Conservation (phyloP, 352 stramenopile genomes). For the Plasmopara halstedii region DNA sequence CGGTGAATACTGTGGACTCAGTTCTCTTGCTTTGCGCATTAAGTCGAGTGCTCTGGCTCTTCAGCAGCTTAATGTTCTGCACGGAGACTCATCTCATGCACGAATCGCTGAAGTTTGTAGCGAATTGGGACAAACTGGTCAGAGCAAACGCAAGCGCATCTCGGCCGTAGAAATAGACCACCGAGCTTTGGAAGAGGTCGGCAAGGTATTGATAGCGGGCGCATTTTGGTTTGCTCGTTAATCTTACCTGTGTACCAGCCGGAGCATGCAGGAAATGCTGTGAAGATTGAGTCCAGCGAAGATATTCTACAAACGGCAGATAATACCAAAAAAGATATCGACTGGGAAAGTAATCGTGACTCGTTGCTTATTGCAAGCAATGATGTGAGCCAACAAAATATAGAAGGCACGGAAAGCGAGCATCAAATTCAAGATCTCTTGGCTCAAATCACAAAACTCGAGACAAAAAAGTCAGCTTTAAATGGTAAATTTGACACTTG, state of each 20-base stretch:
- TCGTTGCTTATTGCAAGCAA: not conserved
- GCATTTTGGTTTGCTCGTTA: conserved; percentile 1
- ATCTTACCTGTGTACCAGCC: conserved; percentile 17
- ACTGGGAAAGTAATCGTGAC: not conserved
- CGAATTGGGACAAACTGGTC: conserved; percentile 19
- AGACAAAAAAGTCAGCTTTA: conserved; percentile 13
- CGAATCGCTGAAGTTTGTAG: conserved; percentile 19
- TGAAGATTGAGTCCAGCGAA: not conserved
- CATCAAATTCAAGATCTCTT: conserved; percentile 5
- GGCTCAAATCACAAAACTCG: conserved; percentile 10
- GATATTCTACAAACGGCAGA: not conserved
- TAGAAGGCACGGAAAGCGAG: not conserved
- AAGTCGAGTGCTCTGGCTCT: conserved; percentile 48
- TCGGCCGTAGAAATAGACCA: not conserved
- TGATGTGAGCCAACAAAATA: not conserved
- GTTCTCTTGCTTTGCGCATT: conserved; percentile 47
- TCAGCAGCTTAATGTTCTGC: conserved; percentile 28
- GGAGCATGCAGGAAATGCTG: conserved; percentile 10
- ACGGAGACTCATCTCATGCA: conserved; percentile 11
- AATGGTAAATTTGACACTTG: conserved; percentile 6
- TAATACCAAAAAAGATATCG: not conserved
- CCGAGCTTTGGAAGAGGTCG: not conserved
- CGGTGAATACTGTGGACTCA: conserved; percentile 6
- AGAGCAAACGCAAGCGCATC: conserved; percentile 41
- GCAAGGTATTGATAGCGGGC: conserved; percentile 18